Evolutionary conservation across 257 asterid genomes (phyloP).

Genomic region (Solanum paucissectum): DNA sequence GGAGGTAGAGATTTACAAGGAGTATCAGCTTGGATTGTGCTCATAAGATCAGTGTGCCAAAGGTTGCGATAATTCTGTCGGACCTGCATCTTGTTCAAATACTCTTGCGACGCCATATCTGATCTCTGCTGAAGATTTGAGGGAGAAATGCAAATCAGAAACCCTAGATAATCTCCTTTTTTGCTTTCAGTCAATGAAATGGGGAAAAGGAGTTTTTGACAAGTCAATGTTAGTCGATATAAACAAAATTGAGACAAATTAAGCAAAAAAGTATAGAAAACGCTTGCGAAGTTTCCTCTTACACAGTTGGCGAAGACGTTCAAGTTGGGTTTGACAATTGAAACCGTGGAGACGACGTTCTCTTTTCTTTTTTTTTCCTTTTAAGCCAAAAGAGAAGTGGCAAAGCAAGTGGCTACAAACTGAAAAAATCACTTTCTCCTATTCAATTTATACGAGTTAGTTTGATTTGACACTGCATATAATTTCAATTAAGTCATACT

Average conservation of each 20-base stretch:
- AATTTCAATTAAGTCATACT: too few relatives aligned
- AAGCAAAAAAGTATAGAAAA: not conserved
- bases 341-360: not conserved
- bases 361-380: not conserved
- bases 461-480: too few relatives aligned
- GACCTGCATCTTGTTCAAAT: slow-evolving; percentile 75
- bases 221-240: not conserved
- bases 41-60: slow-evolving; percentile 97
- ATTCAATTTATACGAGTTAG: not conserved
- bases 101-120: slow-evolving; percentile 59
- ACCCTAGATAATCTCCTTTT: not conserved
- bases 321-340: not conserved
- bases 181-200: not conserved
- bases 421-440: too few relatives aligned
- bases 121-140: not conserved
- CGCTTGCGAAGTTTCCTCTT: not conserved
- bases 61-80: slow-evolving; percentile 83
- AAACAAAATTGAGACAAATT: not conserved
- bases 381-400: not conserved
- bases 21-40: slow-evolving; percentile 63
- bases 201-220: not conserved
- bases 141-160: not conserved
- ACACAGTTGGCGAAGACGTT: not conserved
- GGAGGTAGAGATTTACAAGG: slow-evolving; percentile 38
- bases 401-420: not conserved